Base-by-base conservation (phyloP, 2,329 filamentous ascomycete genomes). In the Talaromyces funiculosus region DNA sequence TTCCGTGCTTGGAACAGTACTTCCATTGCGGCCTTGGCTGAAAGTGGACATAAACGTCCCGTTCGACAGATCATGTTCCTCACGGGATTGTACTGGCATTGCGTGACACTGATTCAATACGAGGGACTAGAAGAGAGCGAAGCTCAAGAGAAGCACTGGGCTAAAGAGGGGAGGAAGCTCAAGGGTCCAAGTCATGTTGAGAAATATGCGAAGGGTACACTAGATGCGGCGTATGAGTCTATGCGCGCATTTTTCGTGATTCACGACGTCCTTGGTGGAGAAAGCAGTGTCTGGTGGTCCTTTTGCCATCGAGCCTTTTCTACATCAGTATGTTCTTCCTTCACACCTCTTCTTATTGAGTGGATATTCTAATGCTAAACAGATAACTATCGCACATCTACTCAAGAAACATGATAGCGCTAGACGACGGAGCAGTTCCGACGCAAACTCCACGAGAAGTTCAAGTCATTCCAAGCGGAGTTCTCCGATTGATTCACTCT, bases 11-110 rank as follows among this genome's bases (percentile, higher is more conserved):
- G 61, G 61, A 57, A 62, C 38, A 57, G 57, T 20, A 43, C 22
- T 2, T 51, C 42, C 4, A 62, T 62, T 33, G 45, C 35, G 12
- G 40, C 22, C 5, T 54, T 57, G 7, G 57, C 45, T n/a, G 38
- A 29, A n/a, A 20, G 57, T 14, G 57, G 61, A 12, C 53, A 56
- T 22, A 60, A 56, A 31, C 61, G 61, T 8, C 57, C 60, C 6
- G 53, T 60, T n/a, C 53, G 57, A 38, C 61, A 60, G 38, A 62
- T 62, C 29, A 60, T 60, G 61, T 60, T 60, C 24, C 61, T 62
- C 24, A 57, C 57, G 7, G 57, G 57, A 18, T 10, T 62, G 2
- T 62, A 62, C 16, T 62, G 61, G 61, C 57, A 62, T 37, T 60
- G 61, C 31, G 51, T 62, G 37, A 61, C 47, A 6, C 9, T 62